Base-by-base conservation (phyloP, 2,329 filamentous ascomycete genomes). In the Aspergillus unguis region DNA sequence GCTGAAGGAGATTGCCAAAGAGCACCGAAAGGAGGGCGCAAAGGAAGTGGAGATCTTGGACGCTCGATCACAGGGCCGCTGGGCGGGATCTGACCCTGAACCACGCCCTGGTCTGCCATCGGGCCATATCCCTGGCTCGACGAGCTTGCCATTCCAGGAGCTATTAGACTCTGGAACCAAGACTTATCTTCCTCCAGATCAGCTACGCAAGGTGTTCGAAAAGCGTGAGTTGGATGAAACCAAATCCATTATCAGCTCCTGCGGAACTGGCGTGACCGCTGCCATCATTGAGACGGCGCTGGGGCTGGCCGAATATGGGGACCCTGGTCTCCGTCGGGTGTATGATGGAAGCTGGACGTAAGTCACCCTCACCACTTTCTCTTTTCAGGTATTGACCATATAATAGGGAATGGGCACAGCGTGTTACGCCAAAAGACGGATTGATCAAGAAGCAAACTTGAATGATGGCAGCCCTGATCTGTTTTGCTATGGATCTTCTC, bases 281-380 rank as follows among this genome's bases (percentile, higher is more conserved):
- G 90, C 89, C 17, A 83, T 96, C 40, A 84, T 99, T 38, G 94
- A 99, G 67, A 87, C 91, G 35, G 94, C 91, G 2, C 75, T 99
- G 49, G 84, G 83, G 29, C 85, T 90, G 70, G 90, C 92, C 25
- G 86, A 85, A 1, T 92, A 85, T 66, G 88, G 87, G 2, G 77
- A 82, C 3, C 73, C 81, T 0, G 80, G 85, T 55, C 82, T 82
- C 50, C 83, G 89, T 60, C 85, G 82, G 66, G 79, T 99, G 25
- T 99, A 99, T 65, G 94, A 99, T 70, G 94, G 94, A 44, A 96
- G 92, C 72, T 99, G 94, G 94, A 97, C 94, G 82, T 95, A 78
- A 85, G 88, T 86, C 36, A 38, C 31, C 27, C 47, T 27, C 9
- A 17, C 23, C 43, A 41, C 11, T 35, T 2, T 5, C 6, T 33